phyloP scores from a whole-genome alignment of 495 filamentous ascomycete species.

The Podospora pseudocomata region DNA sequence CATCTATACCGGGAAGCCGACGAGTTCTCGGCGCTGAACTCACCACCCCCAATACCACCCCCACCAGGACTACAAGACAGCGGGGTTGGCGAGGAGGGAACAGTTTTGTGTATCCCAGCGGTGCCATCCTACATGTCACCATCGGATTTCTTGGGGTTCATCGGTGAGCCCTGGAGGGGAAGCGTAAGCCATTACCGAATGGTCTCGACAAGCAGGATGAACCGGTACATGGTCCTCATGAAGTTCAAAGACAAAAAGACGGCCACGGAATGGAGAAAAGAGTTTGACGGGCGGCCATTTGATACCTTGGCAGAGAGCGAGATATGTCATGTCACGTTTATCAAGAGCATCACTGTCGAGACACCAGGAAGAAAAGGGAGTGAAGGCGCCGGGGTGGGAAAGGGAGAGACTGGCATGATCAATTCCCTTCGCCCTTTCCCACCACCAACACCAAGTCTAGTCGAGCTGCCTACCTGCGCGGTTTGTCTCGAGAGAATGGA shows the following conservation, averaged over 20 bases:
- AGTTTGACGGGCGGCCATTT: slow-evolving; percentile 93
- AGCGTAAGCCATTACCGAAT: slow-evolving; percentile 93
- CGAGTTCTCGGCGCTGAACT: slow-evolving; percentile 48
- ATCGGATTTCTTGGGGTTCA: slow-evolving; percentile 86
- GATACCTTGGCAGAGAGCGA: slow-evolving; percentile 85
- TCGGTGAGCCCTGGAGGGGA: slow-evolving; percentile 84
- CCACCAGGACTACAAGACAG: neutral
- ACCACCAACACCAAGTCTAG: slow-evolving; percentile 81
- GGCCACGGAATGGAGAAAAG: slow-evolving; percentile 74
- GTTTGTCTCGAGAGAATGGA: slow-evolving; percentile 99
- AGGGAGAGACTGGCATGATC: slow-evolving; percentile 55
- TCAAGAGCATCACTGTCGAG: slow-evolving; percentile 77
- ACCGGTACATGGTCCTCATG: slow-evolving; percentile 96
- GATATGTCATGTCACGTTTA: slow-evolving; percentile 92
- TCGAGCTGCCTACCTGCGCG: slow-evolving; percentile 93
- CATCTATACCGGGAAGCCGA: slow-evolving; percentile 86
- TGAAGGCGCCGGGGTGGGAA: slow-evolving; percentile 54
- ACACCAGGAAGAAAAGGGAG: slow-evolving; percentile 39
- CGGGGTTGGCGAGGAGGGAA: slow-evolving; percentile 38
- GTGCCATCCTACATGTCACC: slow-evolving; percentile 91
- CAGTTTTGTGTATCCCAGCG: slow-evolving; percentile 89
- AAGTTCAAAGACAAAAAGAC: slow-evolving; percentile 77
- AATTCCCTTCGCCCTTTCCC: slow-evolving; percentile 75
- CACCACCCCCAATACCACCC: neutral
- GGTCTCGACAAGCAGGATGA: slow-evolving; percentile 82